Percentiles rank a stretch among this genome's conserved stretches.
Conservation (phyloP, 225 moss, liverwort and hornwort species). For the Rhytidiadelphus loreus region DNA sequence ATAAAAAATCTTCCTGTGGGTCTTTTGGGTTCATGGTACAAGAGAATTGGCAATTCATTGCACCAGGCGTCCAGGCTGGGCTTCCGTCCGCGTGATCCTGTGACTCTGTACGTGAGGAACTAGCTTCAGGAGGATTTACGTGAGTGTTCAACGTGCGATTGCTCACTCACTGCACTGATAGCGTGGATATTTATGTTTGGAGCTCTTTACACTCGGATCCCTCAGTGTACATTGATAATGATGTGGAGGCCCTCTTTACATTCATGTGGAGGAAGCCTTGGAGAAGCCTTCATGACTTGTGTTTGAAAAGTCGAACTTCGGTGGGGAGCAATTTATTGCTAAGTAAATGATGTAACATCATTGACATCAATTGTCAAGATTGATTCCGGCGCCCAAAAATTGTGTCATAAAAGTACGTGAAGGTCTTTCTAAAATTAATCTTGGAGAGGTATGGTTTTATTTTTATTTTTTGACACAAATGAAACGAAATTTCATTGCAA, state of each 20-base stretch:
- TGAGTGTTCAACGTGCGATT: not conserved
- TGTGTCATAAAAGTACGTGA: too few species aligned
- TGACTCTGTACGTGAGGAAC: not conserved
- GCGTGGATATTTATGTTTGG: not conserved
- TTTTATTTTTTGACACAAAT: too few species aligned
- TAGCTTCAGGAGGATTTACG: not conserved
- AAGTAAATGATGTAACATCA: too few species aligned
- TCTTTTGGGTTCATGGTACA: not conserved
- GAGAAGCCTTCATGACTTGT: not conserved
- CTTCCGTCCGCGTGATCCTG: not conserved
- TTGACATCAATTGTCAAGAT: too few species aligned
- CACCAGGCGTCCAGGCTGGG: not conserved
- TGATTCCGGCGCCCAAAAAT: too few species aligned
- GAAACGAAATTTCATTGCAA: too few species aligned
- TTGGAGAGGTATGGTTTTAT: too few species aligned
- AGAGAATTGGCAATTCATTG: not conserved
- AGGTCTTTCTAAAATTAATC: too few species aligned
- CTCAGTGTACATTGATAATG: not conserved
- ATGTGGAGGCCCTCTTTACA: not conserved
- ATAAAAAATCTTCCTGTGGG: too few species aligned
- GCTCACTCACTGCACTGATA: not conserved
- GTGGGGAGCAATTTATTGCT: not conserved
- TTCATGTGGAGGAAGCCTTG: not conserved
- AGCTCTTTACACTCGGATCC: not conserved
- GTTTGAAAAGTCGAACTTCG: too few species aligned